Conservation (phyloP, 345 rosid genomes). For the Populus euphratica region DNA sequence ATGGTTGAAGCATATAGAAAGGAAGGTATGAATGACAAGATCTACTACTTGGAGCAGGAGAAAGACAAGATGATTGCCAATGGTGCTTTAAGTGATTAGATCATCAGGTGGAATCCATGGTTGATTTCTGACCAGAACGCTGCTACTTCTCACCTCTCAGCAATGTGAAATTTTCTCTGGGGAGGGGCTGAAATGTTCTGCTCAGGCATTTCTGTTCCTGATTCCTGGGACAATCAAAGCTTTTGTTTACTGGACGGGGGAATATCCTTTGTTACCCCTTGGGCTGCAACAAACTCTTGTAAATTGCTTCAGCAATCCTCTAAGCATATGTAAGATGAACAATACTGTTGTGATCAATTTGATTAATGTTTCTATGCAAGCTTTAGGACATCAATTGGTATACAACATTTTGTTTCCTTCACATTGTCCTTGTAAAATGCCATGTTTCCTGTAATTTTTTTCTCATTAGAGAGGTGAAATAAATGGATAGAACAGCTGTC, state of each 20-base stretch:
- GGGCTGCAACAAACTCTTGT: neutral
- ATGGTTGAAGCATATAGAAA: slow-evolving; percentile 73
- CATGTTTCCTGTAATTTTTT: neutral
- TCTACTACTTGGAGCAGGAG: slow-evolving; percentile 72
- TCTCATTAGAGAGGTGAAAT: neutral
- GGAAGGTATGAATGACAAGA: slow-evolving; percentile 79
- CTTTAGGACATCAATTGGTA: neutral
- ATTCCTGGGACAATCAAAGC: neutral
- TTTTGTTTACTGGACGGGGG: neutral
- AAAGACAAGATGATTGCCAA: slow-evolving; percentile 23
- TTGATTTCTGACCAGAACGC: neutral
- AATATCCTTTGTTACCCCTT: neutral
- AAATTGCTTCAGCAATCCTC: neutral
- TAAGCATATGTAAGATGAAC: neutral
- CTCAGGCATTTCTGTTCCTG: neutral
- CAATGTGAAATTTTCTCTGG: neutral
- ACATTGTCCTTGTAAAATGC: neutral
- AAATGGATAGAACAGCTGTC: neutral
- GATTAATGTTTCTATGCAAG: neutral
- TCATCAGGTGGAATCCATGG: neutral
- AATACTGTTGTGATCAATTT: neutral
- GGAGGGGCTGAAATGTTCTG: neutral
- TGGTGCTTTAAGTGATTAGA: slow-evolving; percentile 1
- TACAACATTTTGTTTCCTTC: neutral
- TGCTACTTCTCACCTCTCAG: neutral